Conservation (phyloP, 768 basidiomycete genomes). For the Stropharia rugosoannulata region DNA sequence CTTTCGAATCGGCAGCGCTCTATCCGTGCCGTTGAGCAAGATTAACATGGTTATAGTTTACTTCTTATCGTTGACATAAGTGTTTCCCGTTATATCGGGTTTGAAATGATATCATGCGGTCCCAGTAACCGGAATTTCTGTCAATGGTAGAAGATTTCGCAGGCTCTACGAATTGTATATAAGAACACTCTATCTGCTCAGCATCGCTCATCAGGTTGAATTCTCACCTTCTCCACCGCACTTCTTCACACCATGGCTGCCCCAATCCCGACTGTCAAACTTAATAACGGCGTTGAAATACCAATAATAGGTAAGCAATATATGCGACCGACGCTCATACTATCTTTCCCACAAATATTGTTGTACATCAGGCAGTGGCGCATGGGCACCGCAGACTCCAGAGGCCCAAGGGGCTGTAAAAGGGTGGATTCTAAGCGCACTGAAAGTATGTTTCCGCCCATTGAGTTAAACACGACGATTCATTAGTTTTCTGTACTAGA, state of each 20-base stretch:
- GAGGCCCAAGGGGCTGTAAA: conserved; percentile 33
- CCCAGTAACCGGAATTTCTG: too few relatives aligned
- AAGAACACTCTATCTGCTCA: too few relatives aligned
- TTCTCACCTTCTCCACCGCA: too few relatives aligned
- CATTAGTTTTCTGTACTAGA: conserved; percentile 17
- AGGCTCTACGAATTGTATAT: too few relatives aligned
- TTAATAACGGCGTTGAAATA: conserved; percentile 34
- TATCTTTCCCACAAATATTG: not conserved
- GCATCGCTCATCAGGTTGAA: too few relatives aligned
- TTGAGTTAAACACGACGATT: not conserved
- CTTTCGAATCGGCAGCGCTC: too few relatives aligned
- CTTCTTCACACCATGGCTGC: not conserved
- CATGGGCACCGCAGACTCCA: conserved; percentile 34
- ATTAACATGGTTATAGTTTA: too few relatives aligned
- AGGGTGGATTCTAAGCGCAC: conserved; percentile 38
- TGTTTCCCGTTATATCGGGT: too few relatives aligned
- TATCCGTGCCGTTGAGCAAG: too few relatives aligned
- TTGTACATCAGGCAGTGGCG: conserved; percentile 32
- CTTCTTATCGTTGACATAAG: too few relatives aligned
- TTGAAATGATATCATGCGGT: too few relatives aligned
- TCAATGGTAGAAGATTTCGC: too few relatives aligned
- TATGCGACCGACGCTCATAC: not conserved
- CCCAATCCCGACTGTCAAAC: conserved; percentile 8
- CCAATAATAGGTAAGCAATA: conserved; percentile 31
- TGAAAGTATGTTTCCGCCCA: conserved; percentile 28